Evolutionary conservation across 805 yeast genomes (phyloP), one percentile per base, ranked within the genome.

Genomic region (Tanozyma kutaoensis): DNA sequence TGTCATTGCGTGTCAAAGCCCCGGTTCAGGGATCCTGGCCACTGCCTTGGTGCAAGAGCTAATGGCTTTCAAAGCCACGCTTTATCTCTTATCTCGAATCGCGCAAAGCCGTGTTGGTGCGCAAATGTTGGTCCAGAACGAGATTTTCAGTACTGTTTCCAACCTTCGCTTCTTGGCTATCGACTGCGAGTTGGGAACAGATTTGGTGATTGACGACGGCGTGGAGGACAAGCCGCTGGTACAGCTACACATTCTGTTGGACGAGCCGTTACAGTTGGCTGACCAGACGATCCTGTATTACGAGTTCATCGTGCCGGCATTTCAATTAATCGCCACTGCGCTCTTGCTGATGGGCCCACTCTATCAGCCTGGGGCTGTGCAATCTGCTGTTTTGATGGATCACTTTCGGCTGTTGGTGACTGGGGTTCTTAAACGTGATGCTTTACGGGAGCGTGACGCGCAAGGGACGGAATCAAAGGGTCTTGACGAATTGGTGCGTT

Each of bases 171-270:
- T 84, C 35, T 52, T 82, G 24, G 46, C 57, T 20, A 61, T 75
- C 22, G 95, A 86, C 46, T 85, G 91, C 1, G 95, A 79, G 43
- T 54, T 84, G 20, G 94, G 93, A 0, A 51, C 79, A n/a, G n/a
- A n/a, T n/a, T n/a, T n/a, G n/a, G n/a, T n/a, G n/a, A n/a, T n/a
- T n/a, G n/a, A n/a, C n/a, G 37, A 35, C n/a, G 34, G 29, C 14
- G 24, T 28, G 5, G n/a, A n/a, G n/a, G n/a, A n/a, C n/a, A n/a
- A n/a, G n/a, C n/a, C n/a, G n/a, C n/a, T n/a, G 23, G 18, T 4
- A 24, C 15, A 12, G 22, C 12, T 24, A 15, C 14, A 8, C 11
- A n/a, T 15, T n/a, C 13, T 13, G 11, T 15, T 12, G 21, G 5
- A 12, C 12, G 15, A n/a, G 12, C 6, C 12, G 4, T 12, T 14